These are phyloP conservation scores for Penicillium nucicola DNA, from an alignment of 495 filamentous ascomycete species.

Conservation along the genomic window DNA sequence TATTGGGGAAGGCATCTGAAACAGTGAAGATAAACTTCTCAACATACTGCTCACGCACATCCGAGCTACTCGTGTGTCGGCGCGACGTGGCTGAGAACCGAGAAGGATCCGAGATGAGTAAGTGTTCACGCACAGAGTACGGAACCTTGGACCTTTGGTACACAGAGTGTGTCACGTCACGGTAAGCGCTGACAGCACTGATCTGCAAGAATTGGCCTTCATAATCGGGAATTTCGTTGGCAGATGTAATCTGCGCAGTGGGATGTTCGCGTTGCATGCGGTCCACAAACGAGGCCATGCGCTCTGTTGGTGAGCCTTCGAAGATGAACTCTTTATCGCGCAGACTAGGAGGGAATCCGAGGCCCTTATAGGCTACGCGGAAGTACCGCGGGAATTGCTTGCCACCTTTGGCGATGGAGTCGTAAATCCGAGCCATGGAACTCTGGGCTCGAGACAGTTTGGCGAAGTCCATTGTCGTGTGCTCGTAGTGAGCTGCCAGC, in stretches of 20 bases:
- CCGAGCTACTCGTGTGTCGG: slow-evolving; percentile 60
- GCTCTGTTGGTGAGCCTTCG: slow-evolving; percentile 74
- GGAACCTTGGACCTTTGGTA: slow-evolving; percentile 85
- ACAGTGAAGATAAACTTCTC: slow-evolving; percentile 87
- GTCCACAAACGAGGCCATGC: slow-evolving; percentile 79
- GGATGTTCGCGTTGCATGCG: slow-evolving; percentile 91
- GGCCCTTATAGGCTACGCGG: slow-evolving; percentile 84
- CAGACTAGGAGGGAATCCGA: slow-evolving; percentile 78
- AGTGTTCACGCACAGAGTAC: slow-evolving; percentile 74
- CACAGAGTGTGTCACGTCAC: slow-evolving; percentile 79
- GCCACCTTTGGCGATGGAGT: slow-evolving; percentile 77
- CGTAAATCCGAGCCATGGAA: slow-evolving; percentile 92
- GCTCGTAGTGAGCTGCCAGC: slow-evolving; percentile 84
- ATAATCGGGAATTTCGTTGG: slow-evolving; percentile 69
- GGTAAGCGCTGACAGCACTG: slow-evolving; percentile 73
- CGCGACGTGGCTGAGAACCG: slow-evolving; percentile 71
- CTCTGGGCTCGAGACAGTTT: slow-evolving; percentile 87
- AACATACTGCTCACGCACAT: slow-evolving; percentile 66
- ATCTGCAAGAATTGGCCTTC: slow-evolving; percentile 95
- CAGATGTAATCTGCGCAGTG: slow-evolving; percentile 73
- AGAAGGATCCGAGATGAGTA: slow-evolving; percentile 70
- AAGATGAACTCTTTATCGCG: slow-evolving; percentile 94
- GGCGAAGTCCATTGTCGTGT: slow-evolving; percentile 82
- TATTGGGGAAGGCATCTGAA: slow-evolving; percentile 85
- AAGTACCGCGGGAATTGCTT: slow-evolving; percentile 81